Base-by-base conservation (phyloP, 148 eudicot species). In the Chenopodium quinoa region DNA sequence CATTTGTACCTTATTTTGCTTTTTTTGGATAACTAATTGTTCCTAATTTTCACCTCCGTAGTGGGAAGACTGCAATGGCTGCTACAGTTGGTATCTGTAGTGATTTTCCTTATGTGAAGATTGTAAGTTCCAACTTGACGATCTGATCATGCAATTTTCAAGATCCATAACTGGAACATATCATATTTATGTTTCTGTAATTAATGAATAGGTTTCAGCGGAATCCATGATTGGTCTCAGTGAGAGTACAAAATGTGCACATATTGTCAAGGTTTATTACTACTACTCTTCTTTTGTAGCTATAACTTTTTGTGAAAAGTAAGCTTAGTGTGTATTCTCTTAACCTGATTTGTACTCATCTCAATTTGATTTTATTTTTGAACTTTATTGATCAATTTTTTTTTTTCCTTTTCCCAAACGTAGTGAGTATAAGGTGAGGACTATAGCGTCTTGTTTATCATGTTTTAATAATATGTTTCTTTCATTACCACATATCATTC, bases 11-110 rank as follows among this genome's bases (percentile, higher is more conserved):
- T 71, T 58, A 17, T 47, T 71, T 14, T 70, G 31, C 31, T 16
- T 37, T 17, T 67, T 64, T 71, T 62, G 56, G 40, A 34, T 75
- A 40, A 54, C 29, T 75, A 31, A 48, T 71, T 52, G 32, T 85
- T 71, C 40, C 22, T 71, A 74, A 84, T 70, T 68, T 44, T 81
- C 20, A 56, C 22, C 52, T 64, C 78, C 69, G 70, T 87, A 96
- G 99, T 88, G 99, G 98, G 64, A 96, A 96, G 90, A 96, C 90
- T 77, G 94, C 99, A 75, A 88, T 96, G 95, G 98, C 99, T 67
- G 95, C 99, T 73, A 91, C 93, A 71, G 90, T 94, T 86, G 99
- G 99, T 80, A 91, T 96, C 79, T 93, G 91, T 82, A 96, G 99
- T 87, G 99, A 92, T 81, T 96, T 92, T 75, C 98, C 99, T 14